A percentile compares a stretch with the other conserved stretches of the same genome.
These are phyloP conservation scores for Candida caryicola DNA, from an alignment of 805 yeast genomes.

Conservation along the genomic window DNA sequence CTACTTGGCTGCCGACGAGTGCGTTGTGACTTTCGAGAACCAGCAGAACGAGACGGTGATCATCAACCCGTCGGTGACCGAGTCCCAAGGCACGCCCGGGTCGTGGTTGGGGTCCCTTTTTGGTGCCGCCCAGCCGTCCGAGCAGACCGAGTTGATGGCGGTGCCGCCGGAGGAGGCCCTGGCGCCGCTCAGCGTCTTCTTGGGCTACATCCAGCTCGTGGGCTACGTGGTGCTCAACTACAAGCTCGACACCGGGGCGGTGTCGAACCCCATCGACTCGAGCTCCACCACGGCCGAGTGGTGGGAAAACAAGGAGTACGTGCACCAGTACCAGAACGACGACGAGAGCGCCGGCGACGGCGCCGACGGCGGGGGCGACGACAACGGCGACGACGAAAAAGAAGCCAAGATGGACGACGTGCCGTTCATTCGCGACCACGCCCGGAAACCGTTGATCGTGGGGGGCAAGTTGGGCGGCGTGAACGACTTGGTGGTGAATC, in stretches of 20 bases:
- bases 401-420: slow-evolving; percentile 19
- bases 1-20: slow-evolving; percentile 18
- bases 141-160: not conserved
- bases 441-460: slow-evolving; percentile 18
- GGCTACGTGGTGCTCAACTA: slow-evolving; percentile 41
- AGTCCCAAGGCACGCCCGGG: not conserved
- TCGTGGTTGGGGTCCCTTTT: slow-evolving; percentile 10
- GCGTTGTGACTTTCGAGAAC: slow-evolving; percentile 23
- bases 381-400: slow-evolving; percentile 22
- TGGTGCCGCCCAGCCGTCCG: not conserved
- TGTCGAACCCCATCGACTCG: slow-evolving; percentile 6
- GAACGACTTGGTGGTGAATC: slow-evolving; percentile 27
- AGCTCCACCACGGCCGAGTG: slow-evolving; percentile 4
- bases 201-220: slow-evolving; percentile 39
- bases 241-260: slow-evolving; percentile 22
- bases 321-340: slow-evolving; percentile 20
- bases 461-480: slow-evolving; percentile 39
- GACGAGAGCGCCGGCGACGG: too few relatives aligned
- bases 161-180: not conserved
- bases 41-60: slow-evolving; percentile 12
- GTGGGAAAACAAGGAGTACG: slow-evolving; percentile 39
- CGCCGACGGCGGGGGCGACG: slow-evolving; percentile 16
- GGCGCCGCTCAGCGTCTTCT: slow-evolving; percentile 17
- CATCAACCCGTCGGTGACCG: slow-evolving; percentile 12
- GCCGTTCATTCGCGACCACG: slow-evolving; percentile 22